Base-by-base conservation (phyloP, 2,329 filamentous ascomycete species). In the Xylariaceae sp. region DNA sequence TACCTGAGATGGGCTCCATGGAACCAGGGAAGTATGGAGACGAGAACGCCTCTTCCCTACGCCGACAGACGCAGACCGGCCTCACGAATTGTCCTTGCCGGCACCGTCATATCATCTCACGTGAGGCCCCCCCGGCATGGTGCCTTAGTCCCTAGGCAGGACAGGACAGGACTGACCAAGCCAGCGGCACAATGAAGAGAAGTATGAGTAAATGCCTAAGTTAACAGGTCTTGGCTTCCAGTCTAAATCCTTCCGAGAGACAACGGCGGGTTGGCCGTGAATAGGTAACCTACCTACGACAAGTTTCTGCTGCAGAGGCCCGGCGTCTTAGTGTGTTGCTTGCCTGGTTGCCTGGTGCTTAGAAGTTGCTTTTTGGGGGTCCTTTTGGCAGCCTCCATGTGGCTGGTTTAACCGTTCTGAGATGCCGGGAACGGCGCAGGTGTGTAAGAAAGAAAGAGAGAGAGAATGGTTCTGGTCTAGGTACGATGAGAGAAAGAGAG, bases 71-170 rank as follows among this genome's bases (percentile, higher is more conserved):
- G 23, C 23, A 30, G 23, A 30, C 23, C 23, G 23, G 23, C 23
- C 23, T 30, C 23, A 30, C 23, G 23, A 30, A 30, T 1, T 30
- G 17, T 30, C 4, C 4, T 30, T 60, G 57, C 44, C 54, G 54
- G 52, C 50, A 58, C 55, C 55, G 53, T 58, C 45, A 51, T 30
- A 51, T 51, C 11, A 39, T 57, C 60, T 51, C 35, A 58, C 50
- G 53, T 53, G 44, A 60, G 49, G 52, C 10, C 9, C 48, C 55
- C 9, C 48, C 55, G 23, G 41, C 49, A 35, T 35, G 49, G 13
- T 18, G 23, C 17, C 17, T 55, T 41, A 50, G 37, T 57, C 7
- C 2, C 7, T 49, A 23, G 17, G 15, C 15, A 23, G 47, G 47
- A 49, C n/a, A n/a, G n/a, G n/a, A n/a, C 15, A n/a, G 44, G 44